Evolutionary conservation across 306 rosid genomes (phyloP).

Genomic region (Psophocarpus tetragonolobus): DNA sequence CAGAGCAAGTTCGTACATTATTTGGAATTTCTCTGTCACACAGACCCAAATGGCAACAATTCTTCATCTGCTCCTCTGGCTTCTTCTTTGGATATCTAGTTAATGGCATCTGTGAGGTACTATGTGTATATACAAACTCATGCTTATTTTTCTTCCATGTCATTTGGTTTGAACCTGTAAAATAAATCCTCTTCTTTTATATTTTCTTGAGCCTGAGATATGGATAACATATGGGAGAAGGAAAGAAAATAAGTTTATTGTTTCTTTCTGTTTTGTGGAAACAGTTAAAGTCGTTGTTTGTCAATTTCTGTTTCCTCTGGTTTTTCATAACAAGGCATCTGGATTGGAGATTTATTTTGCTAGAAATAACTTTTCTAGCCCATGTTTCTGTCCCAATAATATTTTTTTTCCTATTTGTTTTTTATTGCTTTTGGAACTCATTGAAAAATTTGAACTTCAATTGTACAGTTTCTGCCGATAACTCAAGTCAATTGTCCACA

Average conservation of each 20-base stretch:
- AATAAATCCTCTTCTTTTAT: neutral
- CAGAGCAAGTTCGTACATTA: constrained; percentile 70
- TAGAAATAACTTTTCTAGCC: neutral
- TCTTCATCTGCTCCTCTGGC: constrained; percentile 89
- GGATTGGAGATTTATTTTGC: neutral
- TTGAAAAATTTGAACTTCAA: constrained; percentile 5
- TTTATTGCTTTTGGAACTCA: neutral
- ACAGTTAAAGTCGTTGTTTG: neutral
- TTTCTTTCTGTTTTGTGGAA: neutral
- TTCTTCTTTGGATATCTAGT: constrained; percentile 96
- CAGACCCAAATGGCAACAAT: constrained; percentile 85
- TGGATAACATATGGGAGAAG: neutral
- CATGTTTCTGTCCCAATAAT: neutral
- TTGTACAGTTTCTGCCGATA: neutral
- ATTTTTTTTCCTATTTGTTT: neutral
- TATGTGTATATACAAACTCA: neutral
- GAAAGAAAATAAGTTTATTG: neutral
- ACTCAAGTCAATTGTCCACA: neutral
- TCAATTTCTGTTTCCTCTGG: neutral
- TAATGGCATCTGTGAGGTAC: constrained; percentile 94
- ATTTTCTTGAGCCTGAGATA: neutral
- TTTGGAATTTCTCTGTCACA: constrained; percentile 92
- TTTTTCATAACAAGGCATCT: neutral
- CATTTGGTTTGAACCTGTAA: neutral
- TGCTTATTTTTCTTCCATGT: neutral